Evolutionary conservation across 2,329 filamentous ascomycete species (phyloP), one percentile per base, ranked within the genome.

Genomic region (Fusarium burgessii): DNA sequence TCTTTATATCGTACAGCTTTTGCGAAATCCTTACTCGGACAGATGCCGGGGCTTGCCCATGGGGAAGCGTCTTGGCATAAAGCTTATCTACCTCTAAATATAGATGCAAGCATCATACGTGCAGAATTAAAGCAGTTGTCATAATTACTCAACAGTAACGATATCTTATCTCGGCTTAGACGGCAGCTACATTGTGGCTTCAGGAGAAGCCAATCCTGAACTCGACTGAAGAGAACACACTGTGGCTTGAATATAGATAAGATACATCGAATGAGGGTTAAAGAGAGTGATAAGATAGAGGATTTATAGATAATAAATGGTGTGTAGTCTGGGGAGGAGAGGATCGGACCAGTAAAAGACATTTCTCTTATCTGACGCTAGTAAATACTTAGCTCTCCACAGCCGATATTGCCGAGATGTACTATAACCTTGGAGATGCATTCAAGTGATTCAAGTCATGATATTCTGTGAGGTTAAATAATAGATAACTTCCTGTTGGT

Each of bases 381-480:
- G 2, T 6, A 5, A 11, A 10, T 3, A 50, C 0, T 4, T 7
- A 5, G 46, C 20, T 2, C 4, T 1, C n/a, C n/a, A 2, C 1
- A 25, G 46, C 29, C 46, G 29, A 20, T 1, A 5, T 47, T 47
- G 45, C 42, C 41, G 41, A 32, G 29, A 29, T 8, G 7, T 29
- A 29, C 29, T 29, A 11, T 11, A 8, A 11, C 29, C 29, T 29
- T 3, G 4, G 5, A 29, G 29, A 29, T 29, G 29, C 29, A 29
- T 9, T 7, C 3, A 29, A 29, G 29, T 29, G 29, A 29, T 29
- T 29, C 23, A 23, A 23, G 23, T 23, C 23, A 23, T 23, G 23
- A 4, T 23, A 23, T 5, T 5, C 23, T 23, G 23, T 23, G 23
- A 23, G 23, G 23, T 23, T 23, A 23, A 23, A 23, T 23, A 23